A percentile compares a stretch with the other conserved stretches of the same genome.
These are phyloP conservation scores for Cercospora zeina DNA, from an alignment of 2,329 filamentous ascomycete species.

Conservation along the genomic window DNA sequence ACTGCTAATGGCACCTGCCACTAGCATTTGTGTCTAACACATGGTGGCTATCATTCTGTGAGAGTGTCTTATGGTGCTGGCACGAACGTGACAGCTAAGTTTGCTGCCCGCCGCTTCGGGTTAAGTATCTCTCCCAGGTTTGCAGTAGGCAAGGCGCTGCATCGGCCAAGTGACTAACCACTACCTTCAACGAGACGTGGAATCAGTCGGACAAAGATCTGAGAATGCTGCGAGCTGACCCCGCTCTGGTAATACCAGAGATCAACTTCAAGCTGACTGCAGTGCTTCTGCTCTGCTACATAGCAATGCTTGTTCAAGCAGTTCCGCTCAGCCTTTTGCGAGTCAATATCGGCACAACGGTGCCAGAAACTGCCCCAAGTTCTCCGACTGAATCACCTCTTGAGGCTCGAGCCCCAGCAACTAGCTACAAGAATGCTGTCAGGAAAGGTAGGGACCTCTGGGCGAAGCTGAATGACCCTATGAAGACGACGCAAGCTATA, in stretches of 20 bases:
- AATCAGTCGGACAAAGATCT: background rate
- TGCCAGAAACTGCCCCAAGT: background rate
- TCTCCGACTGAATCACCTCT: background rate
- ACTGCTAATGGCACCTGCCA: background rate
- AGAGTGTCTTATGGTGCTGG: background rate
- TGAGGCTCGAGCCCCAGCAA: conserved; percentile 7
- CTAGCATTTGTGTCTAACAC: background rate
- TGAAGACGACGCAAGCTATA: conserved; percentile 6
- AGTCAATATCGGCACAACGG: background rate
- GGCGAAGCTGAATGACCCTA: conserved; percentile 1
- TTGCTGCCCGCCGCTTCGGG: background rate
- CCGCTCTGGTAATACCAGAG: conserved; percentile 8
- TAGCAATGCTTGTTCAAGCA: conserved; percentile 1
- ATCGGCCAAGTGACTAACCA: background rate
- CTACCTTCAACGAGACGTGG: too few relatives aligned
- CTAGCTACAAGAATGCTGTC: conserved; percentile 11
- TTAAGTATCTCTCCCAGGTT: background rate
- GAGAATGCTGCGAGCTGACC: background rate
- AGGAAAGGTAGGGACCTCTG: conserved; percentile 12
- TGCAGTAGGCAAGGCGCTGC: background rate
- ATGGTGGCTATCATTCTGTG: background rate
- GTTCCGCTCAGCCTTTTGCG: background rate
- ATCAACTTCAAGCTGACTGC: conserved; percentile 1
- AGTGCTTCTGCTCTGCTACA: background rate
- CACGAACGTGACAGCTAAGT: background rate